phyloP scores from a whole-genome alignment of 1,284 basidiomycete species.

The Phellinidium pouzarii region DNA sequence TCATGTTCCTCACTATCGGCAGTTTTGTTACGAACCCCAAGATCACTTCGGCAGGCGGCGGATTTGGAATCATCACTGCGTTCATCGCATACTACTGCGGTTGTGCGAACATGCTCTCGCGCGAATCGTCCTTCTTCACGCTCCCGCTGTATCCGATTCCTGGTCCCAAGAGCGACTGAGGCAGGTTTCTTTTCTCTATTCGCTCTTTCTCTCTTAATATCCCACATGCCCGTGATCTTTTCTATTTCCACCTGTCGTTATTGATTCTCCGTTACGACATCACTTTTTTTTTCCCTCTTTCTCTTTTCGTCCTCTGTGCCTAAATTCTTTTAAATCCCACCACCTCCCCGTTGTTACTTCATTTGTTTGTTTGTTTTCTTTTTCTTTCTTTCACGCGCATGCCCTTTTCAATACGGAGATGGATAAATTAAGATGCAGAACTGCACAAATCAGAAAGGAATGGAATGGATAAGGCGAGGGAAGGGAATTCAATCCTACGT shows the following conservation, averaged over 20 bases:
- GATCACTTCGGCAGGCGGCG: slow-evolving; percentile 54
- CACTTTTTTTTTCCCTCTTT: background rate
- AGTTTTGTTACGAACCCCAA: slow-evolving; percentile 29
- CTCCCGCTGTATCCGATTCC: slow-evolving; percentile 43
- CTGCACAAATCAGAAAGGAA: too few species aligned
- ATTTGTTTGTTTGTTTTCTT: too few species aligned
- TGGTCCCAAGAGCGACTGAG: slow-evolving; percentile 19
- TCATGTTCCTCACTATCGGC: slow-evolving; percentile 49
- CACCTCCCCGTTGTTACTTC: too few species aligned
- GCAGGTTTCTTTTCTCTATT: too few species aligned
- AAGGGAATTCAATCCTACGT: too few species aligned
- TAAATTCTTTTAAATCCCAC: background rate
- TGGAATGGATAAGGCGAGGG: too few species aligned
- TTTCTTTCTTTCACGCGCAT: too few species aligned
- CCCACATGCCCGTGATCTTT: background rate
- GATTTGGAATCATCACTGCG: slow-evolving; percentile 62
- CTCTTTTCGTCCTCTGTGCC: background rate
- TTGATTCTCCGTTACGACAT: background rate
- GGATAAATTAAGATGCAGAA: too few species aligned
- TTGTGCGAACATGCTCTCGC: slow-evolving; percentile 50
- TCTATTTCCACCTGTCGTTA: slow-evolving; percentile 8
- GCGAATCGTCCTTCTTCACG: slow-evolving; percentile 42
- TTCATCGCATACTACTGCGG: slow-evolving; percentile 64
- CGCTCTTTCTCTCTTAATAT: too few species aligned
- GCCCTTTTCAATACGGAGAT: too few species aligned